Evolutionary conservation across 805 yeast species (phyloP).

Genomic region (Zygosaccharomyces kombuchaensis): DNA sequence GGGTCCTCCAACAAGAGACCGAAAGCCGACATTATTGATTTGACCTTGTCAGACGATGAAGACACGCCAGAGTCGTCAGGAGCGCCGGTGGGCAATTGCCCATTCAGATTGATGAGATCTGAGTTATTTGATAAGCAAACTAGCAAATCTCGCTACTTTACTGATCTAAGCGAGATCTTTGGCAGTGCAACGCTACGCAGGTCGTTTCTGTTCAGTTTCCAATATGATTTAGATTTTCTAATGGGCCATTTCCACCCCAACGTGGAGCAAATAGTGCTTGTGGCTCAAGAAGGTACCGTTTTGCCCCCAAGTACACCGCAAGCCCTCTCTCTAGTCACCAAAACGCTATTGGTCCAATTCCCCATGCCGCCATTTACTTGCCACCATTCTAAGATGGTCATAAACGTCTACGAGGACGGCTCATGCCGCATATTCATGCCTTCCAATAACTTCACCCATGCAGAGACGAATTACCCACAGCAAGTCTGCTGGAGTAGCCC

Average conservation of each 20-base stretch:
- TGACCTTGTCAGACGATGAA: conserved; percentile 11
- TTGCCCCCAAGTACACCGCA: conserved; percentile 15
- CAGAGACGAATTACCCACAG: conserved; percentile 54
- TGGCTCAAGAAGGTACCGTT: conserved; percentile 36
- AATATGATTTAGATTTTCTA: conserved; percentile 41
- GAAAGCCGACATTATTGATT: conserved; percentile 13
- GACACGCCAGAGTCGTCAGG: not conserved
- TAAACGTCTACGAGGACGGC: conserved; percentile 48
- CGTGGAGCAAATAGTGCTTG: conserved; percentile 23
- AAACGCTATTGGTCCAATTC: conserved; percentile 29
- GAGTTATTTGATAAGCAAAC: conserved; percentile 18
- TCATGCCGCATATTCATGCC: conserved; percentile 50
- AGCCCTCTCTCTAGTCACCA: conserved; percentile 11
- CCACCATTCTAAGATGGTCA: conserved; percentile 68
- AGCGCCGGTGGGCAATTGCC: not conserved
- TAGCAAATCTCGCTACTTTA: conserved; percentile 21
- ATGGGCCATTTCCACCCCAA: conserved; percentile 29
- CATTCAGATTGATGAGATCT: conserved; percentile 26
- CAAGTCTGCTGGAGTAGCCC: conserved; percentile 69
- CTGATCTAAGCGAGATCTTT: conserved; percentile 29
- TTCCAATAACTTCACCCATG: conserved; percentile 53
- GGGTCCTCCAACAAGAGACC: conserved; percentile 1
- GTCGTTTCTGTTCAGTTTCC: conserved; percentile 48
- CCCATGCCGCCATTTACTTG: conserved; percentile 39
- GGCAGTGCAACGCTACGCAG: conserved; percentile 35